Evolutionary conservation across 2,329 filamentous ascomycete species (phyloP), one percentile per base, ranked within the genome.

Genomic region (Phoma herbarum): DNA sequence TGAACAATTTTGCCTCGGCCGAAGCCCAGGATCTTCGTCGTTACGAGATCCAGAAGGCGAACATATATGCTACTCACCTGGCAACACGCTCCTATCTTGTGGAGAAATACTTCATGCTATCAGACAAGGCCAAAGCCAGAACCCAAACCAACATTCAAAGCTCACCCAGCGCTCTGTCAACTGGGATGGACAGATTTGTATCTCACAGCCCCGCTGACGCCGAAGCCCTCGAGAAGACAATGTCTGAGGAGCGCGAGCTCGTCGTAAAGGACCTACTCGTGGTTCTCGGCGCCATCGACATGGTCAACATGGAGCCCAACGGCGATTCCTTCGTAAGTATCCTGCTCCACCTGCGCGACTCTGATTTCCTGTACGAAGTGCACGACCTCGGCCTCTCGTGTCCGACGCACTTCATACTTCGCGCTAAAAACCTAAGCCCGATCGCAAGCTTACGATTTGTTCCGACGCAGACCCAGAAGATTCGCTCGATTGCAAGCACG

Each of bases 41-140:
- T 35, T 92, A 89, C 65, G 93, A 96, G 77, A 95, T 97, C 28
- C 92, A 96, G 74, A 96, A 96, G 74, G 91, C 92, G 7, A 96
- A 96, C 74, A 91, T 97, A 37, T 92, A 94, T 71, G 87, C 89
- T 2, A 94, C 90, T 6, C 90, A 93, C 69, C 81, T 97, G 10
- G 88, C 89, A 2, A 96, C 92, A 0, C 85, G 93, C 23, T 94
- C 91, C 0, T 93, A 92, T 73, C 87, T 94, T 56, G 91, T 96
- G 0, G 92, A 96, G 74, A 89, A 93, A 63, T 96, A 94, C 78
- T 92, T 92, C 75, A 88, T 88, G 66, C 82, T 95, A 1, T 86
- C 88, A 35, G 90, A 93, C 52, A 85, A 88, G 1, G 86, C 65
- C 20, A 67, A 65, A n/a, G 60, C 62, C 20, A 78, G 85, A 41